Evolutionary conservation across 441 rosid genomes (phyloP), one percentile per base, ranked within the genome.

Genomic region (Brassica balearica): DNA sequence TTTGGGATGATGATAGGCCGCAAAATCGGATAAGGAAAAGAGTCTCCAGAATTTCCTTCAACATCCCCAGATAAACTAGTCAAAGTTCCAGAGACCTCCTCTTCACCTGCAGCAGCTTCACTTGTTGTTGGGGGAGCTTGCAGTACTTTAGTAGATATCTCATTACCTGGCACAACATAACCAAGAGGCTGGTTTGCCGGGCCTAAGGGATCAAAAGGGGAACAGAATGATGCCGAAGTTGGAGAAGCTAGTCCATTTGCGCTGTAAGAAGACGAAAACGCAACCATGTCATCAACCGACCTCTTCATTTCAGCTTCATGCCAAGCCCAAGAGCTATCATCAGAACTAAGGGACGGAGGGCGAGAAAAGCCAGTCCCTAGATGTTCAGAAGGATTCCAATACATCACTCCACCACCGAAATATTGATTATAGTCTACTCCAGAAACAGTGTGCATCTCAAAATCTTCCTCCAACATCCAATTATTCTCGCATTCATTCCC

Each of bases 321-420:
- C 95, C 94, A 90, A 82, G 99, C 93, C 97, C 98, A 95, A 48
- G 90, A 87, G 83, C 99, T 90, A 87, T 95, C 99, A 85, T 95
- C 99, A 82, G 99, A 95, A 85, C 99, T 93, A 82, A 91, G 95
- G 60, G 99, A 95, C 66, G 97, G 94, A 77, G 99, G 91, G 70
- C 98, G 91, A 83, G 99, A 95, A 83, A 91, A 95, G 75, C 97
- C 94, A 29, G 93, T 81, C 71, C 93, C 97, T 17, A 87, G 89
- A 84, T 85, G 86, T 81, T 96, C 99, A 56, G 97, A 91, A 84
- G 98, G 90, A 85, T 96, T 85, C 99, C 99, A 96, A 77, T 96
- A 96, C 99, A 96, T 96, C 58, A 92, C 94, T 83, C 99, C 98
- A 20, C 98, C 99, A 79, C 99, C 99, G 77, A 96, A 96, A 76